These are phyloP conservation scores for Rhizopogon sp. DNA, from an alignment of 768 basidiomycete genomes.

Conservation along the genomic window DNA sequence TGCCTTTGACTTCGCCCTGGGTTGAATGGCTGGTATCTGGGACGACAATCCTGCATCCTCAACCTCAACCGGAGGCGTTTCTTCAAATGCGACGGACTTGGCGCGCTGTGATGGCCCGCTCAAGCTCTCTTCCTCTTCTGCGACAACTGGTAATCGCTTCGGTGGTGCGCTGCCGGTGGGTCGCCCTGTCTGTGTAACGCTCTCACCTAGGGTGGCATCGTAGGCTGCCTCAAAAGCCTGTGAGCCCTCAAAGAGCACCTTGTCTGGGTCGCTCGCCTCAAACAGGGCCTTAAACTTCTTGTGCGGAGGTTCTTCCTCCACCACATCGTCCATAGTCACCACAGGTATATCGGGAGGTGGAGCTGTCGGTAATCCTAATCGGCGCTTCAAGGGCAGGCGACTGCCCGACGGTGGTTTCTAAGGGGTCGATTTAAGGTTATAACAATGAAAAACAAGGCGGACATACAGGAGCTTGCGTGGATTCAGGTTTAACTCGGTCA, in stretches of 20 bases:
- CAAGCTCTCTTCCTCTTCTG: slow-evolving; percentile 57
- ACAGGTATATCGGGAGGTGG: slow-evolving; percentile 13
- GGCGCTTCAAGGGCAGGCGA: slow-evolving; percentile 48
- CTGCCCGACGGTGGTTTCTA: slow-evolving; percentile 39
- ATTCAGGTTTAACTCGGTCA: slow-evolving; percentile 8
- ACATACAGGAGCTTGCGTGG: slow-evolving; percentile 21
- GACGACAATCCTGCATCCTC: not conserved
- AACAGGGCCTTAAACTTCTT: slow-evolving; percentile 73
- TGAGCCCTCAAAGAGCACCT: slow-evolving; percentile 24
- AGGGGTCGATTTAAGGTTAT: not conserved
- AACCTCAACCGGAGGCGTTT: not conserved
- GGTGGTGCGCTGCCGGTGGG: slow-evolving; percentile 1
- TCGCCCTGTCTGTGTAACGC: slow-evolving; percentile 22
- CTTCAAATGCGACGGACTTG: not conserved
- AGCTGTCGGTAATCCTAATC: slow-evolving; percentile 27
- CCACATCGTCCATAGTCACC: slow-evolving; percentile 13
- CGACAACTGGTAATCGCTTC: slow-evolving; percentile 29
- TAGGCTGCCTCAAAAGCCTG: slow-evolving; percentile 9
- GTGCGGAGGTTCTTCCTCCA: slow-evolving; percentile 43
- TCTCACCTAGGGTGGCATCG: slow-evolving; percentile 14
- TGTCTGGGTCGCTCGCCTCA: slow-evolving; percentile 56
- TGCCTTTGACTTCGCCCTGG: not conserved
- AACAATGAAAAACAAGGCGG: not conserved
- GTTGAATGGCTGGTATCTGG: not conserved
- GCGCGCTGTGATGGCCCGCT: slow-evolving; percentile 1